Conservation (phyloP, 2,329 filamentous ascomycete species). For the Grosmannia serpens region DNA sequence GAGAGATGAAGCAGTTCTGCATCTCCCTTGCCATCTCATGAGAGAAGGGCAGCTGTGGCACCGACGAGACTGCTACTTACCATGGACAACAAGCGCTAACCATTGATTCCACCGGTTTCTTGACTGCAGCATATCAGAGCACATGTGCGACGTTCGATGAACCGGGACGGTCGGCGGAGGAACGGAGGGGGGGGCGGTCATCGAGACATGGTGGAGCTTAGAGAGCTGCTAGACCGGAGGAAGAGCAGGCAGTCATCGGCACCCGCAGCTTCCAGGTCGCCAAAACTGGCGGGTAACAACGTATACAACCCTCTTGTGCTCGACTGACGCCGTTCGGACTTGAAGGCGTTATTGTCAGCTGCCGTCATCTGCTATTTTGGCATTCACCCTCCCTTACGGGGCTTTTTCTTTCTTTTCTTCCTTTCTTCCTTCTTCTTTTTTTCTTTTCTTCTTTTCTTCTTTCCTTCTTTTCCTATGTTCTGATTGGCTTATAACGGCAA, state of each 20-base stretch:
- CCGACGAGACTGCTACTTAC: background rate
- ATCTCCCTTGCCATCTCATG: background rate
- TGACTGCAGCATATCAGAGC: constrained; percentile 4
- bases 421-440: background rate
- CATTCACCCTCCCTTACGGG: too few relatives aligned
- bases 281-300: background rate
- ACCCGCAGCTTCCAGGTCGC: background rate
- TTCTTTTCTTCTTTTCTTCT: background rate
- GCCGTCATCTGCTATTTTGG: too few relatives aligned
- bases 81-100: background rate
- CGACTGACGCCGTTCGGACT: background rate
- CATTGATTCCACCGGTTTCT: background rate
- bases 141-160: constrained; percentile 2
- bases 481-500: background rate
- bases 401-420: too few relatives aligned
- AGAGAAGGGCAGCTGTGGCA: background rate
- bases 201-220: constrained; percentile 4
- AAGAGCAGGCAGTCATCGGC: background rate
- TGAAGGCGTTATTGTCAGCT: too few relatives aligned
- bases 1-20: background rate
- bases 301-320: constrained; percentile 6
- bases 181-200: background rate
- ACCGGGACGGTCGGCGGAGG: background rate
- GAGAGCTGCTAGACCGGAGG: constrained; percentile 4
- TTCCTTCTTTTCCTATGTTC: background rate